Evolutionary conservation across 192 early-diverging fungal species (phyloP), one percentile per base, ranked within the genome.

Genomic region (Umbelopsis vinacea): DNA sequence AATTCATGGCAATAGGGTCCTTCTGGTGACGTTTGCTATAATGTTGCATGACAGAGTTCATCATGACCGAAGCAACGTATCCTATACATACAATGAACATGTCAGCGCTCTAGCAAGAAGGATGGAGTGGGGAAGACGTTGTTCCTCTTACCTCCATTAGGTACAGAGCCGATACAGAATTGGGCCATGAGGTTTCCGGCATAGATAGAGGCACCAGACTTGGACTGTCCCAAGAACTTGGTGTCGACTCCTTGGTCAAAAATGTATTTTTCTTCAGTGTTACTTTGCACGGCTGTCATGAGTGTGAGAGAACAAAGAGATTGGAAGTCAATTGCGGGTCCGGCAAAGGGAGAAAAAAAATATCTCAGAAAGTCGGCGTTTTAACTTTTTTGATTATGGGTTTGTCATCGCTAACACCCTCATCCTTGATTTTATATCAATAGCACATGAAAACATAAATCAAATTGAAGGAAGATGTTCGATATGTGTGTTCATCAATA

Each of bases 1-100:
- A 50, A 22, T 76, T 79, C 48, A 79, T 24, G 22, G 78, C 70
- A n/a, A 79, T 38, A 14, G 78, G 74, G 23, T 79, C 78, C 3
- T 24, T 35, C 46, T 79, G 78, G 14, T 47, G 21, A 52, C 53
- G 66, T 60, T 48, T 50, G 6, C 66, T 48, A 38, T 63, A 75
- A 26, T 68, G 54, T 26, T 73, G 67, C 23, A 74, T 43, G 2
- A 75, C 66, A 11, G 70, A 40, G 54, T 72, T 66, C 2, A 68
- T n/a, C 6, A 73, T 47, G 14, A 69, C 47, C 11, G 74, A 69
- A 7, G 67, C 37, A 22, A 69, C 68, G 21, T 76, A 79, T 26
- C 78, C 78, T 73, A 70, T 15, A 0, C 0, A 57, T 2, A 29
- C 15, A 5, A 63, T 37, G 11, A 24, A 35, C 26, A 37, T 0